Base-by-base conservation (phyloP, 805 yeast species). In the Ogataea ganodermae region DNA sequence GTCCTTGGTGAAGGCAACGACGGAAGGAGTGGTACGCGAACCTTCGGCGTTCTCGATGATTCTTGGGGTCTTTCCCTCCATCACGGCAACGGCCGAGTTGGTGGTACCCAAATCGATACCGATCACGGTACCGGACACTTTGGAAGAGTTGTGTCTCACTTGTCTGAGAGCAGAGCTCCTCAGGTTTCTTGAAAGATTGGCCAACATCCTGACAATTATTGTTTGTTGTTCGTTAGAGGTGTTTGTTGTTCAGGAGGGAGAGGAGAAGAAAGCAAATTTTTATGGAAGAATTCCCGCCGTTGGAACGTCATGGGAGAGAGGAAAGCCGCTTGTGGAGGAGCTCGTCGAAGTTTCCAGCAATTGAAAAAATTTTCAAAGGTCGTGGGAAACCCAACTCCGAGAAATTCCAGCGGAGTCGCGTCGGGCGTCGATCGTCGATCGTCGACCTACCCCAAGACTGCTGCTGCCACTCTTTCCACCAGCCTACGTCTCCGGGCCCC, bases 101-200 rank as follows among this genome's bases (percentile, higher is more conserved):
- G 96, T 87, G 18, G 96, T 87, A 22, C 96, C 96, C 47, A 87
- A 67, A 66, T 87, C 96, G 53, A 87, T 86, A 48, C 96, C 96
- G 42, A 85, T 79, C 4, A 85, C 89, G 47, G 69, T 61, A 52
- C 73, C 73, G 47, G 59, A 57, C 35, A 67, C 68, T 57, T 68
- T 66, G 56, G 57, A 59, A 45, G 69, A 65, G 56, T 66, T 65
- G 54, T 53, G 57, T 63, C 70, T 64, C 49, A 64, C 62, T 47
- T 59, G 63, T 52, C 54, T 57, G 35, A 58, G 49, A 45, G 62
- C 42, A 38, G 42, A 38, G 35, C 61, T 49, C 60, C 60, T 65
- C 53, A 65, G 53, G 53, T 63, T 63, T 59, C 65, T 66, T 40
- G 69, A 61, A 31, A 63, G 52, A 48, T 51, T 61, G 43, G 69